Percentiles rank a stretch among this genome's conserved stretches.
Conservation (phyloP, 148 eudicot genomes). For the Tetragonia tetragonoides region DNA sequence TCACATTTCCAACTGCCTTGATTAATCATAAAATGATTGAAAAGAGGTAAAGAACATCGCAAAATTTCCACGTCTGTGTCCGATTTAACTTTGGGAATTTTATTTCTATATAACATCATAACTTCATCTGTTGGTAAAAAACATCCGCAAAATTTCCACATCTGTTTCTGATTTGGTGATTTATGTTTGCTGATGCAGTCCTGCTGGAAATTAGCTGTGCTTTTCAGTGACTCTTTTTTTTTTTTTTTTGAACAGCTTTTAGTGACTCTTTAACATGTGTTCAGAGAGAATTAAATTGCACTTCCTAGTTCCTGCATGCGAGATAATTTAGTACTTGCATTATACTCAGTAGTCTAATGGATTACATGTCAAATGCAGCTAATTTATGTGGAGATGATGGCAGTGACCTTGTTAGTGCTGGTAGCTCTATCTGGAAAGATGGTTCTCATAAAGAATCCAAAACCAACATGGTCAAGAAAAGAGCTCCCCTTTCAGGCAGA, state of each 20-base stretch:
- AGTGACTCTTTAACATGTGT: not conserved
- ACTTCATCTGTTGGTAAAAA: not conserved
- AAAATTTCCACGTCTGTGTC: too few relatives aligned
- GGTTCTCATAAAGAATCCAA: constrained; percentile 36
- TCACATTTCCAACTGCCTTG: too few relatives aligned
- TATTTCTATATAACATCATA: too few relatives aligned
- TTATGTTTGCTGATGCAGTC: not conserved
- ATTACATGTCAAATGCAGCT: constrained; percentile 44
- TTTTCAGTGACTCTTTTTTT: not conserved
- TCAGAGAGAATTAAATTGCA: not conserved
- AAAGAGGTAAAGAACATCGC: too few relatives aligned
- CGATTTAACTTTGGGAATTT: too few relatives aligned
- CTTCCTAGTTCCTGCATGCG: not conserved
- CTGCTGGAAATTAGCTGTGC: not conserved
- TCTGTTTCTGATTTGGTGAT: not conserved
- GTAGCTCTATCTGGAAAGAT: constrained; percentile 54
- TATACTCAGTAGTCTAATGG: not conserved
- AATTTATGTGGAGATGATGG: constrained; percentile 44
- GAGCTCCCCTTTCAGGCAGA: constrained; percentile 39
- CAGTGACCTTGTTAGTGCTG: constrained; percentile 47
- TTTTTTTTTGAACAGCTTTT: too few relatives aligned
- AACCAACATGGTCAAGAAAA: constrained; percentile 36
- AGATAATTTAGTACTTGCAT: not conserved
- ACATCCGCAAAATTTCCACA: not conserved
- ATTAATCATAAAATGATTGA: too few relatives aligned